phyloP scores from a whole-genome alignment of 192 early-diverging fungal species.

The Podila minutissima region DNA sequence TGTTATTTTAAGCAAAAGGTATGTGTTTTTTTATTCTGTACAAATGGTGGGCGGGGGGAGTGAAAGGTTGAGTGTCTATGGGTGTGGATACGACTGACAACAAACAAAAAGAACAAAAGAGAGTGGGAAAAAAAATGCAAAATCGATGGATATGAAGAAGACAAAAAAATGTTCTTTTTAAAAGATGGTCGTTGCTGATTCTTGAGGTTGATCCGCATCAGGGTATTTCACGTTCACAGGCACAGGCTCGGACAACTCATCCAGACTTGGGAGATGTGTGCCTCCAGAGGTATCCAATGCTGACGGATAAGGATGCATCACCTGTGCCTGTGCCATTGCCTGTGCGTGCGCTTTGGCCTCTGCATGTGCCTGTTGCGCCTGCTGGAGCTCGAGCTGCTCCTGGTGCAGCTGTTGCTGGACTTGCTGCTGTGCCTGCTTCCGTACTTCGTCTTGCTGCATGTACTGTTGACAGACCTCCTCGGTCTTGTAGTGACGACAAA shows the following conservation, averaged over 20 bases:
- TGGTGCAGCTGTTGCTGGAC: slow-evolving; percentile 47
- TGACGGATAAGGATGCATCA: background rate
- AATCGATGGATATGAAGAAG: background rate
- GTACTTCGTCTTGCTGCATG: slow-evolving; percentile 43
- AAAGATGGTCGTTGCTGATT: background rate
- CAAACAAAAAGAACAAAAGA: slow-evolving; percentile 2
- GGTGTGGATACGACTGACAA: background rate
- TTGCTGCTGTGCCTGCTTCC: slow-evolving; percentile 48
- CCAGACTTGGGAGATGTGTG: too few relatives aligned
- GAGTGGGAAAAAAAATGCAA: background rate
- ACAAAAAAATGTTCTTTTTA: background rate
- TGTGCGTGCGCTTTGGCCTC: slow-evolving; percentile 21
- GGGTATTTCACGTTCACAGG: too few relatives aligned
- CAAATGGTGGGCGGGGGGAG: too few relatives aligned
- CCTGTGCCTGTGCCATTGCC: slow-evolving; percentile 4
- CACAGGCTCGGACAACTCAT: too few relatives aligned
- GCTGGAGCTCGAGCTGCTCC: slow-evolving; percentile 44
- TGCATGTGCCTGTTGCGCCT: slow-evolving; percentile 45
- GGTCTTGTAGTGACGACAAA: slow-evolving; percentile 71
- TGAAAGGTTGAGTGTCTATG: too few relatives aligned
- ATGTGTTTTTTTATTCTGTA: too few relatives aligned
- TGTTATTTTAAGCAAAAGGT: too few relatives aligned
- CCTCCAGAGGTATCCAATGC: background rate
- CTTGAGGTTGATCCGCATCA: background rate
- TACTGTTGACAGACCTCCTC: slow-evolving; percentile 61